These are phyloP conservation scores for Agrocybe chaxingu DNA, from an alignment of 768 basidiomycete species.

Conservation along the genomic window DNA sequence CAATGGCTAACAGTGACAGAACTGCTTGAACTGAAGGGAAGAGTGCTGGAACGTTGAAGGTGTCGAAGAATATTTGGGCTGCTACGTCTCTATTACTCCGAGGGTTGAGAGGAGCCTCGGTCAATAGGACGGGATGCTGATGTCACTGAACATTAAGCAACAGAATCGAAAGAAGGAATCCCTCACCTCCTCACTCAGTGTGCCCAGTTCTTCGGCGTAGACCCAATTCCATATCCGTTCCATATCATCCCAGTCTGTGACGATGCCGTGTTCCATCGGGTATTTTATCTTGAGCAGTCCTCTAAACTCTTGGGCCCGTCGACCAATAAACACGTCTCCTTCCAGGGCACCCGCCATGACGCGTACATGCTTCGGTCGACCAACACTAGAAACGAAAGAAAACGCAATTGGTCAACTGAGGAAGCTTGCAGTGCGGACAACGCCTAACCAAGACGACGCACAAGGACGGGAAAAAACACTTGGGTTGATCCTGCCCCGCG, in stretches of 20 bases:
- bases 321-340: constrained; percentile 94
- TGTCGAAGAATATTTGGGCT: constrained; percentile 99
- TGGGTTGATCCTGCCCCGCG: constrained; percentile 97
- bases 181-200: constrained; percentile 91
- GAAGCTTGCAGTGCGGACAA: constrained; percentile 21
- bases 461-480: constrained; percentile 99
- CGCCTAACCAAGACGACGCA: constrained; percentile 53
- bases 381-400: constrained; percentile 58
- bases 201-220: constrained; percentile 92
- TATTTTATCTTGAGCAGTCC: constrained; percentile 98
- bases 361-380: constrained; percentile 94
- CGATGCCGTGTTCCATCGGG: constrained; percentile 98
- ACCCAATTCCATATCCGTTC: constrained; percentile 99
- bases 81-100: constrained; percentile 94
- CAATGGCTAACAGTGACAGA: constrained; percentile 74
- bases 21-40: constrained; percentile 98
- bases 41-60: constrained; percentile 97
- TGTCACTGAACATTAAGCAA: constrained; percentile 16
- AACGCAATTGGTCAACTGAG: constrained; percentile 20
- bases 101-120: constrained; percentile 97
- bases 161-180: constrained; percentile 12
- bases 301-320: constrained; percentile 91
- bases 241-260: constrained; percentile 99
- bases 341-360: constrained; percentile 98
- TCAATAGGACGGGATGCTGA: constrained; percentile 95